Conservation (phyloP, 345 rosid genomes). For the Citrus sp. region DNA sequence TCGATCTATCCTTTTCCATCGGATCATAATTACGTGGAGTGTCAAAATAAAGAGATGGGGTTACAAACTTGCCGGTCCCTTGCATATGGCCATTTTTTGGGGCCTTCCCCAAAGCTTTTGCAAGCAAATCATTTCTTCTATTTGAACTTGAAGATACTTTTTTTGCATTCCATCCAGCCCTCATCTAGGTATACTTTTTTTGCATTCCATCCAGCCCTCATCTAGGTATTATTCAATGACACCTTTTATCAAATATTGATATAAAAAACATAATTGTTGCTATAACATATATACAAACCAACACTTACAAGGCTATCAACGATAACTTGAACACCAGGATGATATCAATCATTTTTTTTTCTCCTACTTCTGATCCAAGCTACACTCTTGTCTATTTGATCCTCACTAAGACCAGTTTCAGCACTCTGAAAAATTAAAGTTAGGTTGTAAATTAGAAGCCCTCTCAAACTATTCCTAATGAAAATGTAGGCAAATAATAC, state of each 20-base stretch:
- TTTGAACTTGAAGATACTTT: not conserved
- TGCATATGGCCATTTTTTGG: not conserved
- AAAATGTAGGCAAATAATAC: no score
- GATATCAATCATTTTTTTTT: not conserved
- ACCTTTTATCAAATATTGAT: no score
- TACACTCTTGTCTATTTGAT: not conserved
- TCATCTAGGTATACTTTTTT: no score
- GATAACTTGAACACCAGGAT: not conserved
- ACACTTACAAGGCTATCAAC: not conserved
- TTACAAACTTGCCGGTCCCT: not conserved
- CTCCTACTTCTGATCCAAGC: not conserved
- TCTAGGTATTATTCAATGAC: no score
- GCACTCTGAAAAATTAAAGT: not conserved
- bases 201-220: not conserved
- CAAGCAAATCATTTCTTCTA: no score
- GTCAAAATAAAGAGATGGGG: no score
- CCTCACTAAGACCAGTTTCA: not conserved
- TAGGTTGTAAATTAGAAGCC: no score
- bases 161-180: not conserved
- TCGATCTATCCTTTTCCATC: not conserved
- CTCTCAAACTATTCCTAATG: no score
- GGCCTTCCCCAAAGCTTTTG: not conserved
- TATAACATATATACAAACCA: no score
- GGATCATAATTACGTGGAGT: not conserved
- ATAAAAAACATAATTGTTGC: no score